These are phyloP conservation scores for Rubroshorea leprosula DNA, from an alignment of 345 rosid species.

Conservation along the genomic window DNA sequence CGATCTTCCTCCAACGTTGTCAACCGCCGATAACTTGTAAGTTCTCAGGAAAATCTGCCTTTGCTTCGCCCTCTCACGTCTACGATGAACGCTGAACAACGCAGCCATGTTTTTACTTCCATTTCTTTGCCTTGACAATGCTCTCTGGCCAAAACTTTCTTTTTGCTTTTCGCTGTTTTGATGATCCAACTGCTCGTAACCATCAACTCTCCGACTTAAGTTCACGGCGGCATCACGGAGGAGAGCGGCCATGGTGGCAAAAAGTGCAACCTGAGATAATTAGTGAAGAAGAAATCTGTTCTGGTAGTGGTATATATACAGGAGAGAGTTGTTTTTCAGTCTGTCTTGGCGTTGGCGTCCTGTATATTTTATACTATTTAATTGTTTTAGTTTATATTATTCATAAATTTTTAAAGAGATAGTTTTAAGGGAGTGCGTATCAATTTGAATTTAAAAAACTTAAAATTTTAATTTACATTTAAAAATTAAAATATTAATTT, in stretches of 20 bases:
- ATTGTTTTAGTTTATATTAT: too few species aligned
- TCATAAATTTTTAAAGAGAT: too few species aligned
- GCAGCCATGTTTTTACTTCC: conserved; percentile 6
- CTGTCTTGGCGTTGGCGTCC: too few species aligned
- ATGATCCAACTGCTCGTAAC: neutral
- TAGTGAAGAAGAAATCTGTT: neutral
- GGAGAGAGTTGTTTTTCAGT: too few species aligned
- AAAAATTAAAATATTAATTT: too few species aligned
- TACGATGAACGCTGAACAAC: conserved; percentile 19
- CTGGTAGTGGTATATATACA: too few species aligned
- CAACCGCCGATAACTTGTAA: conserved; percentile 25
- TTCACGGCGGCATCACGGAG: neutral
- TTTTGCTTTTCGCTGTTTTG: neutral
- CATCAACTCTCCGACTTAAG: neutral
- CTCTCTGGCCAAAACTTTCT: conserved; percentile 5
- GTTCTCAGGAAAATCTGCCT: conserved; percentile 39
- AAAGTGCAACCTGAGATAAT: neutral
- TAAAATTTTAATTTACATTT: too few species aligned
- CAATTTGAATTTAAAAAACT: too few species aligned
- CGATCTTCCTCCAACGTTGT: conserved; percentile 18
- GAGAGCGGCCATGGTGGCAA: neutral
- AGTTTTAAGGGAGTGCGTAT: too few species aligned
- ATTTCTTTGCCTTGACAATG: conserved; percentile 17
- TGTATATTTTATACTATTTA: too few species aligned
- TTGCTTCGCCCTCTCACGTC: conserved; percentile 33